phyloP scores from a whole-genome alignment of 352 stramenopile species.

The Phytophthora aleatoria region DNA sequence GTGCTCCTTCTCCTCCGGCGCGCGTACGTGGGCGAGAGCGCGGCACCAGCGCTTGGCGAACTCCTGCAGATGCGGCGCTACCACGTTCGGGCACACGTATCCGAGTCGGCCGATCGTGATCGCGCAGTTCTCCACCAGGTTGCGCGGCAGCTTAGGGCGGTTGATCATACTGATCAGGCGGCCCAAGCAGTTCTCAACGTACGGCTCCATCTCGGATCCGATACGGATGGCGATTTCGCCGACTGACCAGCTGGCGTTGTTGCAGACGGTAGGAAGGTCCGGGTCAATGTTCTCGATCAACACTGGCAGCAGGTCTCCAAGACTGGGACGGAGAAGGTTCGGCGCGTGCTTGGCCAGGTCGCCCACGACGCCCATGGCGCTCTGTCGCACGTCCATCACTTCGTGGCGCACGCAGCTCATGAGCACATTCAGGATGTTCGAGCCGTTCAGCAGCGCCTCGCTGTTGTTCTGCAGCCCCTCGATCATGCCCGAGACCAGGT shows the following conservation, averaged over 20 bases:
- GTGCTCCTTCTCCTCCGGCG: conserved; percentile 89
- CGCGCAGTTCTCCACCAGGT: conserved; percentile 89
- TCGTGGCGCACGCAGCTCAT: conserved; percentile 88
- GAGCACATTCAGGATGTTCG: conserved; percentile 89
- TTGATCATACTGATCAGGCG: conserved; percentile 89
- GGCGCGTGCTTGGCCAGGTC: conserved; percentile 88
- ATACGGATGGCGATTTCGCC: conserved; percentile 90
- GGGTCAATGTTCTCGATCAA: conserved; percentile 91
- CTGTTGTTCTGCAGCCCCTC: conserved; percentile 83
- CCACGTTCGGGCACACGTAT: conserved; percentile 83
- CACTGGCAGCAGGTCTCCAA: conserved; percentile 79
- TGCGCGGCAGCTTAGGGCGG: conserved; percentile 83
- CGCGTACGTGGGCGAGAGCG: conserved; percentile 81
- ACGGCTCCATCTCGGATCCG: conserved; percentile 85
- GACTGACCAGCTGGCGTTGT: conserved; percentile 93
- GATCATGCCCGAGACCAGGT: conserved; percentile 90
- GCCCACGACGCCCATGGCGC: conserved; percentile 88
- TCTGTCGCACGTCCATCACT: conserved; percentile 89
- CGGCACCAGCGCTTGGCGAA: conserved; percentile 91
- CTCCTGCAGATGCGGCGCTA: conserved; percentile 82
- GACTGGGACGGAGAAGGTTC: conserved; percentile 70
- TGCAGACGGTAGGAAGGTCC: conserved; percentile 89
- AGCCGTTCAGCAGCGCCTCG: conserved; percentile 73
- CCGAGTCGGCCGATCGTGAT: conserved; percentile 91
- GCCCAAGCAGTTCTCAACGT: conserved; percentile 68